These are phyloP conservation scores for Breviolum minutum DNA, from an alignment of 73 alveolate genomes.

Conservation along the genomic window DNA sequence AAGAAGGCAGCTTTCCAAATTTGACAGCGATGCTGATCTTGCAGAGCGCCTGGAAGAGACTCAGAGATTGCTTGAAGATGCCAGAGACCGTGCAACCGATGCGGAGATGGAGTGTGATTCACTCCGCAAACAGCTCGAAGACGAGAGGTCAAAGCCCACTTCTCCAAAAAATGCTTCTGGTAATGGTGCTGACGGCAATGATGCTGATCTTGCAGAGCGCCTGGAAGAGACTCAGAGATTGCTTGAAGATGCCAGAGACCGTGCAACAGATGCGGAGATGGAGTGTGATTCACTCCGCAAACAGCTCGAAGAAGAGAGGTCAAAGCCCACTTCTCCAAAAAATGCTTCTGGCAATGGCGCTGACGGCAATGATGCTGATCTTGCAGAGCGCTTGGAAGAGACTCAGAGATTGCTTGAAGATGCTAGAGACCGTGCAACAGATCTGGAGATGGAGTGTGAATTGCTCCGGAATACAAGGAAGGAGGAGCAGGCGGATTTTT, in stretches of 20 bases:
- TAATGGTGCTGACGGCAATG: background rate
- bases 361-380: background rate
- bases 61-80: background rate
- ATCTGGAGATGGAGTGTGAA: constrained; percentile 1
- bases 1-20: background rate
- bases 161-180: background rate
- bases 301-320: background rate
- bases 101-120: constrained; percentile 80
- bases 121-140: background rate
- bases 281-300: constrained; percentile 48
- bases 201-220: background rate
- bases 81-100: background rate
- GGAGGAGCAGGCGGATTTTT: background rate
- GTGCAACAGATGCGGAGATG: constrained; percentile 64
- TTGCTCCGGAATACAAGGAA: background rate
- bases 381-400: background rate
- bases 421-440: constrained; percentile 12
- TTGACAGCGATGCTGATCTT: background rate
- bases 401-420: background rate
- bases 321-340: background rate
- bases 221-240: background rate
- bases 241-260: constrained; percentile 47
- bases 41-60: background rate
- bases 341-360: background rate
- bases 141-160: constrained; percentile 1